Base-by-base conservation (phyloP, 345 rosid genomes). In the Linum lewisii region DNA sequence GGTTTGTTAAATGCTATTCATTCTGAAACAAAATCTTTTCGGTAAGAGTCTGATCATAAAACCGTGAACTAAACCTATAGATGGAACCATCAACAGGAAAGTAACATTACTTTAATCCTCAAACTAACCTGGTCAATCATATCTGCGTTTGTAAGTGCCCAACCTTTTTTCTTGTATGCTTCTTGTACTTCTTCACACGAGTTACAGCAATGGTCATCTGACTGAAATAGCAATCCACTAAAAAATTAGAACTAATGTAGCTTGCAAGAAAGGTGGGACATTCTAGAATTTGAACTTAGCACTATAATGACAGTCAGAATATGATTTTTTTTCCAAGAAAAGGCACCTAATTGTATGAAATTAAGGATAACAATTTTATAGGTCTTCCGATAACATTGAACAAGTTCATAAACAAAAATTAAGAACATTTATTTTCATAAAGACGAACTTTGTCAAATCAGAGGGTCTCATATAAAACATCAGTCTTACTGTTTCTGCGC, bases 121-220 rank as follows among this genome's bases (percentile, higher is more conserved):
- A 50, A 59, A 24, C 67, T 53, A 13, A 71, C 75, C 64, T 71
- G 75, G 38, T 71, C 75, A 57, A 71, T 62, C 67, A 66, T 23
- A 45, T 71, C 75, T 24, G 54, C 13, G 24, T 47, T 42, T 62
- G 67, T 62, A 54, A 71, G 9, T 13, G 71, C 71, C 75, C 75
- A 71, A 24, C 75, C 75, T n/a, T 34, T 71, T 53, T 32, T 62
- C 51, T 67, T 38, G 56, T 71, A 71, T 21, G 71, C 75, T 58
- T 71, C 67, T 38, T 66, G 75, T 57, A 71, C 75, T 51, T 66
- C 71, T 8, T 71, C 70, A 21, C 75, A 71, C 5, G 75, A 57
- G 32, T 71, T 71, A 21, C 75, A 71, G 53, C 75, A 71, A 52
- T 71, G 52, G 26, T 71, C 75, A 66, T 58, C 75, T 23, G 71